Evolutionary conservation across 2,329 filamentous ascomycete species (phyloP).

Genomic region (Hortaea sp.): DNA sequence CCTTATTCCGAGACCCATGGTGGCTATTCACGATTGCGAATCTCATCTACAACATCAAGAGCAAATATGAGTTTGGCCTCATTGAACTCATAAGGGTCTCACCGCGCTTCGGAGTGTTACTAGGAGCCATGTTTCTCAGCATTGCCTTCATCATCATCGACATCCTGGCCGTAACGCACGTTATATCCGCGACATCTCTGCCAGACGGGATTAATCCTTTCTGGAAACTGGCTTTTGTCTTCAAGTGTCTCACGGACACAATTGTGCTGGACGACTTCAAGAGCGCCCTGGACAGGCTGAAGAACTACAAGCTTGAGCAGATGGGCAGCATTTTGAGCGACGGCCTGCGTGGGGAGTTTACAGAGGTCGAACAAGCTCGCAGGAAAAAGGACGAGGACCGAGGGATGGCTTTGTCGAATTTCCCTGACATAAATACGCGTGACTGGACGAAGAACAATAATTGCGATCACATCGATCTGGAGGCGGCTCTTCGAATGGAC

Average conservation of each 20-base stretch:
- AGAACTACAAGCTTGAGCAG: conserved; percentile 33
- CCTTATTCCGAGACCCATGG: conserved; percentile 56
- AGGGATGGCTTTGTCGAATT: not conserved
- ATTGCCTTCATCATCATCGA: conserved; percentile 53
- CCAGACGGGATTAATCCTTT: conserved; percentile 54
- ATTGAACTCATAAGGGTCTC: conserved; percentile 50
- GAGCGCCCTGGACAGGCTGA: conserved; percentile 41
- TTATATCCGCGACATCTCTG: conserved; percentile 15
- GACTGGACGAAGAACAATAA: conserved; percentile 10
- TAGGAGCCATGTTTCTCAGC: conserved; percentile 50
- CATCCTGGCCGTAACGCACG: conserved; percentile 46
- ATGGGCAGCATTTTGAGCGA: conserved; percentile 18
- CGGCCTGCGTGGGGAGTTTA: conserved; percentile 16
- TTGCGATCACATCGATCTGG: conserved; percentile 15
- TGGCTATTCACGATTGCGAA: conserved; percentile 54
- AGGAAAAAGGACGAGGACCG: conserved; percentile 9
- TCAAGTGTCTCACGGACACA: conserved; percentile 58
- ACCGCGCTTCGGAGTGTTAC: conserved; percentile 54
- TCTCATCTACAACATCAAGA: conserved; percentile 54
- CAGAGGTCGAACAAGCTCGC: conserved; percentile 15
- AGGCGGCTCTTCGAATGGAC: conserved; percentile 15
- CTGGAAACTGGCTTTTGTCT: conserved; percentile 55
- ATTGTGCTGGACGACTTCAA: conserved; percentile 62
- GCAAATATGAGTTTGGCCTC: conserved; percentile 47
- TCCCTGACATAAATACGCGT: conserved; percentile 1